Evolutionary conservation across 176 grass and related monocot genomes (phyloP), one percentile per base, ranked within the genome.

Genomic region (Avena eriantha): DNA sequence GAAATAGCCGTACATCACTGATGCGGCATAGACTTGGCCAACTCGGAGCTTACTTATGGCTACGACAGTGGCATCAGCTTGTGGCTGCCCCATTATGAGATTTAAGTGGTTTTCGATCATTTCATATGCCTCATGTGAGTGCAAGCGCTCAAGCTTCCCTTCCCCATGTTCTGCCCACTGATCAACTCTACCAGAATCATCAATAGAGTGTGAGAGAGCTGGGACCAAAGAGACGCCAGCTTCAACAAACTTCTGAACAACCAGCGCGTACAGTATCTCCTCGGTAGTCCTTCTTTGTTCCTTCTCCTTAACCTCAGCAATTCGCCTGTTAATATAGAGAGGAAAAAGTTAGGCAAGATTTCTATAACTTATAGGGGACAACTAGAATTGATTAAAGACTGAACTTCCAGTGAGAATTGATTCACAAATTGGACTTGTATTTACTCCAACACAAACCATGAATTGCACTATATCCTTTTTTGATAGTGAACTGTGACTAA

Each of bases 1-100:
- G 87, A 96, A 99, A 72, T 99, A 99, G 15, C 97, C 97, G 69
- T 96, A 99, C 90, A 99, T 99, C 35, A 96, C 94, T 22, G 97
- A 99, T 85, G 97, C 97, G 75, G 97, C 94, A 59, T 99, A 99
- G 41, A 99, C 94, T 63, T 96, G 97, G 24, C 94, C 94, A 61
- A 96, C 94, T 11, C 92, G 89, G 88, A 99, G 97, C 89, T 96
- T 99, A 83, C 97, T 96, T 86, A 99, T 94, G 67, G 94, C 85
- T 2, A 94, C 92, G 35, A 96, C 86, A 6, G 94, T 86, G 11
- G 85, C 79, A 85, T 48, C 92, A 79, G 72, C 90, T 90, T 70
- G 92, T 39, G 85, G 89, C 73, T 96, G 92, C 68, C 97, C 97
- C 47, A 99, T 74, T 80, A 99, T 96, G 80, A 99, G 97, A 79